Percentiles rank a stretch among this genome's conserved stretches.
phyloP scores from a whole-genome alignment of 75 land plant species.

The Sequoia sempervirens region DNA sequence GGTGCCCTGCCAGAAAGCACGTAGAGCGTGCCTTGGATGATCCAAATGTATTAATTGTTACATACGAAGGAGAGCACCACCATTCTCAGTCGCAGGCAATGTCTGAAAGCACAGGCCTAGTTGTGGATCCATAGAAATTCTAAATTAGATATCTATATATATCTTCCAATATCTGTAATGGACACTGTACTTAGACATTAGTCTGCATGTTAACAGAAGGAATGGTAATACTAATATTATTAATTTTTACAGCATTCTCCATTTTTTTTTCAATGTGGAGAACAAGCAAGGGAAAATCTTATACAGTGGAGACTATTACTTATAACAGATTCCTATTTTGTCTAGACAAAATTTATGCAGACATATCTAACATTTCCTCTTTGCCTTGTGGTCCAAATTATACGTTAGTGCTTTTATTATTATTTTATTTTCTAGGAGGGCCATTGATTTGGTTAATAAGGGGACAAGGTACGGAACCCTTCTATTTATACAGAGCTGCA shows the following conservation, averaged over 20 bases:
- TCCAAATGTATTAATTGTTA: constrained; percentile 36
- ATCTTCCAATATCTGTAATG: neutral
- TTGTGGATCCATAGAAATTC: neutral
- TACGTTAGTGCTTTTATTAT: neutral
- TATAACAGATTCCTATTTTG: neutral
- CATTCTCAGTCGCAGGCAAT: constrained; percentile 12
- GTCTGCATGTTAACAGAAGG: neutral
- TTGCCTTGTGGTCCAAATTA: neutral
- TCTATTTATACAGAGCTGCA: too few species aligned
- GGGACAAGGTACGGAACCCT: too few species aligned
- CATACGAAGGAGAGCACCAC: constrained; percentile 34
- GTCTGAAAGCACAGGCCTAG: neutral
- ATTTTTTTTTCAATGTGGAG: neutral
- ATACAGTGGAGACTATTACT: neutral
- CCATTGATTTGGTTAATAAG: too few species aligned
- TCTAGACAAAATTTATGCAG: neutral
- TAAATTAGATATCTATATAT: neutral
- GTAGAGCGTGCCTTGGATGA: constrained; percentile 40
- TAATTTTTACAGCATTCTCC: neutral
- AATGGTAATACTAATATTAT: neutral
- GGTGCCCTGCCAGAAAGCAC: constrained; percentile 48
- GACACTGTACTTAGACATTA: neutral
- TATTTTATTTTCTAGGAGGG: neutral
- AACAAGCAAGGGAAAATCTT: neutral
- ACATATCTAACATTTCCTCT: neutral